A percentile compares a stretch with the other conserved stretches of the same genome.
These are phyloP conservation scores for Dictyostelium citrinum DNA, from an alignment of 78 protist genomes.

Conservation along the genomic window DNA sequence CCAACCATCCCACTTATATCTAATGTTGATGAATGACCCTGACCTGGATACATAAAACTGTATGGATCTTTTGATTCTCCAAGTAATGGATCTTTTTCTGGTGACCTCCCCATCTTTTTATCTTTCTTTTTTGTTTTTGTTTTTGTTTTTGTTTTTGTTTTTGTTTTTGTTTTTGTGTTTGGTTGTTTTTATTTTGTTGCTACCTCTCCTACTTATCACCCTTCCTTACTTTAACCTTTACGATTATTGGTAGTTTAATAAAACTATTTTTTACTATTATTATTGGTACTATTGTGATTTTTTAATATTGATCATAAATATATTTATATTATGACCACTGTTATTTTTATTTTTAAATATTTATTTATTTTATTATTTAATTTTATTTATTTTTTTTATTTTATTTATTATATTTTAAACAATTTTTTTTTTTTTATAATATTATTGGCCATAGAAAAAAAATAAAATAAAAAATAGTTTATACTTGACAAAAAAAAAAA, in stretches of 20 bases:
- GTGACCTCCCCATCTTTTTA: conserved; percentile 43
- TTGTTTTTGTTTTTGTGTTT: background rate
- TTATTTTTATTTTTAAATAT: too few species aligned
- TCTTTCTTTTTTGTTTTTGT: background rate
- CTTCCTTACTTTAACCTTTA: background rate
- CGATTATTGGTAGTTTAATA: background rate
- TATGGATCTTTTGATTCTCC: conserved; percentile 40
- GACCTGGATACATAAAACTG: conserved; percentile 69
- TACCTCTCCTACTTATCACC: background rate
- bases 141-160: background rate
- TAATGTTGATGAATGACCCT: conserved; percentile 21
- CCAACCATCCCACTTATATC: conserved; percentile 1
- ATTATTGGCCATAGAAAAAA: background rate
- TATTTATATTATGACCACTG: background rate
- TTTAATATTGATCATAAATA: background rate
- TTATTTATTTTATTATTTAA: too few species aligned
- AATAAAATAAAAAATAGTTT: background rate
- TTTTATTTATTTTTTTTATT: too few species aligned
- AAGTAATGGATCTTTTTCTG: conserved; percentile 42
- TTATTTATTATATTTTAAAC: too few species aligned
- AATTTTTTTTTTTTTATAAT: too few species aligned
- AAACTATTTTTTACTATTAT: background rate
- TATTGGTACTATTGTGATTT: background rate
- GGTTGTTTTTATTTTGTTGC: background rate
- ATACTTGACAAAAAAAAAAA: background rate